Conservation (phyloP, 176 grass and related monocot species). For the Avena insularis region DNA sequence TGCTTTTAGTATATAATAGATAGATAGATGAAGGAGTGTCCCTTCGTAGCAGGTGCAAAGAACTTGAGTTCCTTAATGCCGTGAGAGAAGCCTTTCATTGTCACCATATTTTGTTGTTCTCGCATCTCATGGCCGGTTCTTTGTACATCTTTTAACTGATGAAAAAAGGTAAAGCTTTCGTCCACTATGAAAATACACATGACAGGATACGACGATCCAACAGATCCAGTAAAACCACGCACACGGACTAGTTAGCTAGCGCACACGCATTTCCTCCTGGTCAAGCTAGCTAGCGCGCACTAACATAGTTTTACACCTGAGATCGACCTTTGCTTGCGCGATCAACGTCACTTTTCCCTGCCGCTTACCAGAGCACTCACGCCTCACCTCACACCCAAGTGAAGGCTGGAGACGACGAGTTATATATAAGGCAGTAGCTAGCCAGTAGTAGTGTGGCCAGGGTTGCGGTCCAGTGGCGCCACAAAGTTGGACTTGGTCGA, state of each 20-base stretch:
- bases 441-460: constrained; percentile 38
- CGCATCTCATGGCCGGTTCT: no score
- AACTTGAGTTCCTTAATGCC: not conserved
- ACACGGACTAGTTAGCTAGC: not conserved
- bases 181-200: not conserved
- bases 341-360: not conserved
- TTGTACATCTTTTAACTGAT: no score
- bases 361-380: constrained; percentile 45
- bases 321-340: not conserved
- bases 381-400: not conserved
- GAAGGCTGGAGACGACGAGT: constrained; percentile 32
- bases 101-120: no score
- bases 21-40: not conserved
- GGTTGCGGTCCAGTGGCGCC: constrained; percentile 46
- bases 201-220: not conserved
- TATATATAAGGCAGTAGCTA: not conserved
- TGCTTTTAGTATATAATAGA: no score
- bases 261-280: not conserved
- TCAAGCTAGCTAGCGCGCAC: constrained; percentile 26
- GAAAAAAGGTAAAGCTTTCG: no score
- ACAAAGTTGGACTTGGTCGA: constrained; percentile 56
- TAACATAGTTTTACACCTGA: not conserved
- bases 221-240: not conserved
- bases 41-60: not conserved
- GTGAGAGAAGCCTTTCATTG: no score